These are phyloP conservation scores for Trichoderma semiorbis DNA, from an alignment of 2,329 filamentous ascomycete genomes.

Conservation along the genomic window DNA sequence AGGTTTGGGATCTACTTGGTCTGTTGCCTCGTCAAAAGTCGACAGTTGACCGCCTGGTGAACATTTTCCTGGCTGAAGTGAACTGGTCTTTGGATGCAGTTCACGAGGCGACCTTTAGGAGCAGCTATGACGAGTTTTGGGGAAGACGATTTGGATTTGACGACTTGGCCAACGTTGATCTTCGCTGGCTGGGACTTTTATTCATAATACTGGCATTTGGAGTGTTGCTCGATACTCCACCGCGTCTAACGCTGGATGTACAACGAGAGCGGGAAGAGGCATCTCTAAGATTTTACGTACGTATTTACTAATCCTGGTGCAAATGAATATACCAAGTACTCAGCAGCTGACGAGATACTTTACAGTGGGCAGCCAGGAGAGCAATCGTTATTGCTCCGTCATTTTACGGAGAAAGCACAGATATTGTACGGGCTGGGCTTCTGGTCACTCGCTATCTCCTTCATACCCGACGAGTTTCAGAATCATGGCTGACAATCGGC, in stretches of 20 bases:
- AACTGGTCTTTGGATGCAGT: slow-evolving; percentile 11
- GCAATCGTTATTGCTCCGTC: slow-evolving; percentile 10
- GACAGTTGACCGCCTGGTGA: not conserved
- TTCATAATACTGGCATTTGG: slow-evolving; percentile 12
- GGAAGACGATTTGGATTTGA: slow-evolving; percentile 6
- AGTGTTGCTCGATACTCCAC: not conserved
- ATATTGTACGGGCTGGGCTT: slow-evolving; percentile 6
- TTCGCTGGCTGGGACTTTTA: not conserved
- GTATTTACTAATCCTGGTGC: not conserved
- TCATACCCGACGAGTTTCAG: not conserved
- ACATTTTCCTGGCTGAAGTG: not conserved
- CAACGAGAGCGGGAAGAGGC: slow-evolving; percentile 9
- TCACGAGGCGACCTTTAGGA: not conserved
- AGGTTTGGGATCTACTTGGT: slow-evolving; percentile 3
- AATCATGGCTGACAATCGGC: slow-evolving; percentile 1
- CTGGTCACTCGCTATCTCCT: slow-evolving; percentile 7
- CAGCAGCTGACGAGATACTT: not conserved
- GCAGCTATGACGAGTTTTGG: slow-evolving; percentile 10
- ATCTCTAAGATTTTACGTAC: slow-evolving; percentile 1
- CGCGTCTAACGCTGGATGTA: not conserved
- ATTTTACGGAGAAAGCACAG: slow-evolving; percentile 5
- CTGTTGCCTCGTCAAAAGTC: slow-evolving; percentile 1
- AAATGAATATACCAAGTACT: not conserved
- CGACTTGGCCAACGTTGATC: slow-evolving; percentile 4
- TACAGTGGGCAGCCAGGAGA: not conserved